Base-by-base conservation (phyloP, 1,284 basidiomycete species). In the Agaricales sp. region DNA sequence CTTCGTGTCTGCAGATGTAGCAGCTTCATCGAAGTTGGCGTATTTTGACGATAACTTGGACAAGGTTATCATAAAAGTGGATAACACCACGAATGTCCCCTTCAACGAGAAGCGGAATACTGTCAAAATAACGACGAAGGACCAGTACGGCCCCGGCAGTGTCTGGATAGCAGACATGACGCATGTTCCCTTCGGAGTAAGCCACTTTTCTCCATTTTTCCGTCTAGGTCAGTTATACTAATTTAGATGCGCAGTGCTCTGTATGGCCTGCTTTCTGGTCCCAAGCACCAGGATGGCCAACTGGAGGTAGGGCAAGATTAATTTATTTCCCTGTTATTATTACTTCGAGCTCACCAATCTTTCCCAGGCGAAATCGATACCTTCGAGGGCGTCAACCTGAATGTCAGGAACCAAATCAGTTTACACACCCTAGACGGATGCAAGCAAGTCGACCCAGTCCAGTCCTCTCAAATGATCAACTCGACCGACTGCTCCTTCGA, bases 231-330 rank as follows among this genome's bases (percentile, higher is more conserved):
- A n/a, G n/a, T n/a, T n/a, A n/a, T n/a, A n/a, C n/a, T 25, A 13
- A 4, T 24, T 49, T 18, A 3, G 25, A 47, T 11, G 20, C 23
- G 46, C 51, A 82, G 78, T 85, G 81, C 60, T 83, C 82, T 3
- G 81, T 85, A 14, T 86, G 83, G 83, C 80, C 82, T 16, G 79
- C 80, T 11, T 82, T 73, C 67, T 80, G 78, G 78, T 74, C 74
- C n/a, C 75, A 77, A 56, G 74, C 80, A 1, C 64, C 70, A 3
- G 60, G 64, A 23, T 85, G 83, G 83, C 82, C 82, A 1, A 60
- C 61, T 20, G 82, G 82, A 52, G 82, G 70, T 72, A n/a, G n/a
- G n/a, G n/a, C n/a, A n/a, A n/a, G n/a, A n/a, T n/a, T n/a, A n/a
- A n/a, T 61, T 64, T 64, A 64, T 67, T 58, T 24, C 20, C 26